Evolutionary conservation across 495 filamentous ascomycete genomes (phyloP).

Genomic region (Tuber calosporum): DNA sequence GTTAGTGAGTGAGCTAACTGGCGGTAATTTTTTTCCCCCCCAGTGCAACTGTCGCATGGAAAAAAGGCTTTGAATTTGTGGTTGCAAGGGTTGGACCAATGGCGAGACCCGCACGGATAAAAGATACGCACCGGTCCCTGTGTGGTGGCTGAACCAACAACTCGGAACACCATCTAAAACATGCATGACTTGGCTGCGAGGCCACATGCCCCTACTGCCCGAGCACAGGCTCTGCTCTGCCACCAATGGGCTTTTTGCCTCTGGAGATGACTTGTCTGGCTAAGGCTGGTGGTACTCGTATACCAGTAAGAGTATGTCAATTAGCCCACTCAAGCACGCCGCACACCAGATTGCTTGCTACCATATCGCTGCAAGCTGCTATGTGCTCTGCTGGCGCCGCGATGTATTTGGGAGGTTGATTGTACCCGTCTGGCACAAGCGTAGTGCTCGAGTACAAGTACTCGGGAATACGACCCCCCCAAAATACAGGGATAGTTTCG

Average conservation of each 20-base stretch:
- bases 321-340: background rate
- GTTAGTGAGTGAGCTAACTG: background rate
- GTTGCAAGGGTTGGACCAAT: background rate
- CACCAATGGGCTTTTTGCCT: background rate
- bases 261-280: constrained; percentile 2
- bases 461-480: too few relatives aligned
- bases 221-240: background rate
- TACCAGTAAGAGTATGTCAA: too few relatives aligned
- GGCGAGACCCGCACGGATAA: background rate
- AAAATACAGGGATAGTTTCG: too few relatives aligned
- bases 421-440: background rate
- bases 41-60: background rate
- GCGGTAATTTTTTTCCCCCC: background rate
- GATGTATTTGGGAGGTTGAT: background rate
- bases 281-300: too few relatives aligned
- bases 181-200: background rate
- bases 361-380: background rate
- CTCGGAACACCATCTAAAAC: constrained; percentile 4
- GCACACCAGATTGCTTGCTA: background rate
- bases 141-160: background rate
- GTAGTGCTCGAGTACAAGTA: too few relatives aligned
- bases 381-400: background rate
- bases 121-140: background rate
- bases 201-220: background rate
- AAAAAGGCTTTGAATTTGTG: background rate